Base-by-base conservation (phyloP, 306 rosid species). In the Coriaria nepalensis region DNA sequence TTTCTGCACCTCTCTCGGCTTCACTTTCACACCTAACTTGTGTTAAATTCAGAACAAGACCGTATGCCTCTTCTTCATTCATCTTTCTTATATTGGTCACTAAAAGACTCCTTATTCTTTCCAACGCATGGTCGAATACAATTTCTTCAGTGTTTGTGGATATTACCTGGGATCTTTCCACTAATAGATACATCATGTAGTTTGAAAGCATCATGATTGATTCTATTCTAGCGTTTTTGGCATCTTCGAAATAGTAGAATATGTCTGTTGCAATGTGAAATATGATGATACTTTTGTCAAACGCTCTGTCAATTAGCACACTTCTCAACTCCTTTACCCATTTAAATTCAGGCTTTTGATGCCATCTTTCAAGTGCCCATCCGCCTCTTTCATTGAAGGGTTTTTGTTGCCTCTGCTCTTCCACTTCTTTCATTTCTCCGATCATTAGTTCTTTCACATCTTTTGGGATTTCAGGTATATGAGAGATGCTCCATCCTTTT, bases 261-360 rank as follows among this genome's bases (percentile, higher is more conserved):
- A 73, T 73, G 45, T 76, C 71, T 51, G 93, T 82, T 68, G 84
- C 86, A 57, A 82, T 63, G 70, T 82, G 93, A 87, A 83, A 78
- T 57, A 72, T 67, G 4, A 70, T 40, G 32, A 82, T 76, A 72
- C 83, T 68, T 39, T 82, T 79, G 36, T 76, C 87, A 10, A 82
- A 73, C 29, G 66, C 73, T 49, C 81, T 61, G 49, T 75, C 60
- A 6, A 35, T 39, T 42, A 54, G 37, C 41, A 42, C 12, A 7
- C 41, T 8, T 8, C 38, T 15, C 47, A 58, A 45, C 10, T 8
- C 9, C 36, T 38, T 56, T 7, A 33, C 40, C 7, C 12, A 46
- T 59, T 78, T 77, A 74, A 68, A 52, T 53, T 47, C 42, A 70
- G 47, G 11, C 72, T 61, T 33, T 6, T n/a, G 53, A 44, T 4